These are phyloP conservation scores for Danielozyma ontarioensis DNA, from an alignment of 805 yeast species.

Conservation along the genomic window DNA sequence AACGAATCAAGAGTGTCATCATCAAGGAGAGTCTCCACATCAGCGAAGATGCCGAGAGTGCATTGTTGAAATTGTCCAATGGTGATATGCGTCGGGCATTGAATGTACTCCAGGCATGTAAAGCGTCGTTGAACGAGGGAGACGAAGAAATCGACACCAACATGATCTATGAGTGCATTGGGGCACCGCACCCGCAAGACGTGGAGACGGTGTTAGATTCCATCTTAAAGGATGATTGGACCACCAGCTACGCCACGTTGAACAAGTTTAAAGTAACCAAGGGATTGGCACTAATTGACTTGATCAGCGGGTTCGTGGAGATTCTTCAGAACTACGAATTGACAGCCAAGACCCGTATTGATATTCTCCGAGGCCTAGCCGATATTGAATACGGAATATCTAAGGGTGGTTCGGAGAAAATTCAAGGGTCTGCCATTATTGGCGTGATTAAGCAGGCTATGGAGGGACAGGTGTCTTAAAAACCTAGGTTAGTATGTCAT, in stretches of 20 bases:
- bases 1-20: conserved; percentile 65
- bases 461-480: conserved; percentile 32
- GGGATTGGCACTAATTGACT: conserved; percentile 87
- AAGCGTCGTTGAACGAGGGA: conserved; percentile 53
- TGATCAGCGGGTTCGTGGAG: conserved; percentile 70
- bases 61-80: conserved; percentile 67
- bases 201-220: conserved; percentile 71
- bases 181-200: conserved; percentile 90
- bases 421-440: conserved; percentile 85
- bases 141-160: conserved; percentile 55
- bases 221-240: conserved; percentile 84
- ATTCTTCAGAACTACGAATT: conserved; percentile 67
- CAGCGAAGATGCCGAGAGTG: conserved; percentile 51
- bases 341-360: conserved; percentile 54
- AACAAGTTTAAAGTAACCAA: conserved; percentile 59
- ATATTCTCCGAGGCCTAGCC: conserved; percentile 64
- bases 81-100: conserved; percentile 97
- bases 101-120: conserved; percentile 91
- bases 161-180: conserved; percentile 89
- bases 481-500: neutral
- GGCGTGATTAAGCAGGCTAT: conserved; percentile 75
- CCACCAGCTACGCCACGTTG: conserved; percentile 64
- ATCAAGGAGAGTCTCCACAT: conserved; percentile 61
- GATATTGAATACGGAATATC: conserved; percentile 90
- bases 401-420: conserved; percentile 86